Evolutionary conservation across 148 eudicot genomes (phyloP), one percentile per base, ranked within the genome.

Genomic region (Arbutus unedo): DNA sequence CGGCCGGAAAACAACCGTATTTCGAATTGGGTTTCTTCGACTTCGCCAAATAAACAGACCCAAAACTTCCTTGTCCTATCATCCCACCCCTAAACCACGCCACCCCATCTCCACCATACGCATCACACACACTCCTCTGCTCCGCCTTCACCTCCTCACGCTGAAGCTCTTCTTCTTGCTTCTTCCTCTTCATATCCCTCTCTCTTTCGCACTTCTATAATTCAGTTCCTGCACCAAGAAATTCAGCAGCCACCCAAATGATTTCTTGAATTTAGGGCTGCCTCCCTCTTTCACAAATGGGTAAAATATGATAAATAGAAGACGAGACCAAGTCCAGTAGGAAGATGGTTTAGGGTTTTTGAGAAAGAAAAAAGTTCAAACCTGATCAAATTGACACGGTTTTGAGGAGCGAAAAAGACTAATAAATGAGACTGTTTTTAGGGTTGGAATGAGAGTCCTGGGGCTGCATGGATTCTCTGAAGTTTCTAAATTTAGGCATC

Each of bases 1-100:
- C 31, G 4, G 79, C 21, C 0, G 91, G 89, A 70, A 74, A 87
- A 15, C 73, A 84, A 2, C 80, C 53, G 64, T 74, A 86, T 76
- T 38, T 76, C 14, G 74, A 83, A 55, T 57, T 78, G 45, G 89
- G 89, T 47, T 84, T 84, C 74, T 84, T 88, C 15, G 78, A 74
- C 68, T 44, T 79, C 9, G 86, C 89, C 41, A 87, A 43, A 83
- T 67, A 85, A 45, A 88, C 88, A 8, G 85, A 84, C 66, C 88
- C 90, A 48, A 84, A 88, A 54, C 87, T 79, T n/a, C 91, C 91
- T 82, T 89, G 82, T 2, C 91, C 91, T 0, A 89, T 75, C 82
- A 85, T 78, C 41, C 55, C 68, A 50, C 89, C 85, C 50, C 91
- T 81, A 2, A 23, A 59, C 91, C 91, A 89, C 45, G 77, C 80